Conservation (phyloP, 2,329 filamentous ascomycete species). For the Fusarium euwallaceae region DNA sequence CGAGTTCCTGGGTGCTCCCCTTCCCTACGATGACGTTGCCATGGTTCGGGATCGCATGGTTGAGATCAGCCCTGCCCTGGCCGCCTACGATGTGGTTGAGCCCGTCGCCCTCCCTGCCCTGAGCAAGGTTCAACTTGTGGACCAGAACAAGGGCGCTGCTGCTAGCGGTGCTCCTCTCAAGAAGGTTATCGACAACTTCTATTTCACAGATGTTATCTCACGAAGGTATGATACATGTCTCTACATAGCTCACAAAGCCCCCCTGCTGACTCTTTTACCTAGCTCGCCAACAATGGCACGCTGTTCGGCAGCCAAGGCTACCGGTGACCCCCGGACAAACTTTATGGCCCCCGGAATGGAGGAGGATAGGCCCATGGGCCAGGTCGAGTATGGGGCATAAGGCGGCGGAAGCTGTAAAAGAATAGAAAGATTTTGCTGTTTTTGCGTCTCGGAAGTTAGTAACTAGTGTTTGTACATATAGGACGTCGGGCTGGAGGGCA, state of each 20-base stretch:
- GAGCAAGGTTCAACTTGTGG: slow-evolving; percentile 94
- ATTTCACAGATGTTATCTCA: slow-evolving; percentile 97
- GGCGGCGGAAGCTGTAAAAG: slow-evolving; percentile 50
- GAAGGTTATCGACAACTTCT: slow-evolving; percentile 95
- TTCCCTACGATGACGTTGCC: slow-evolving; percentile 94
- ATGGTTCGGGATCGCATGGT: slow-evolving; percentile 92
- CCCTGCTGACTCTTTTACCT: slow-evolving; percentile 39
- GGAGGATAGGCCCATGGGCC: slow-evolving; percentile 72
- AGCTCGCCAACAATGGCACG: slow-evolving; percentile 99
- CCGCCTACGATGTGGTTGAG: slow-evolving; percentile 92
- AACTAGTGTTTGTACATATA: slow-evolving; percentile 57
- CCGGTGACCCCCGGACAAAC: slow-evolving; percentile 82
- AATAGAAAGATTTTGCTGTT: slow-evolving; percentile 54
- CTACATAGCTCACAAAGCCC: slow-evolving; percentile 15
- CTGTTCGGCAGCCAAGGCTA: slow-evolving; percentile 92
- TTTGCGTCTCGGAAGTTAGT: slow-evolving; percentile 49
- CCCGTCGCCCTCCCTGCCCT: slow-evolving; percentile 78
- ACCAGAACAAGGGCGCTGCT: slow-evolving; percentile 92
- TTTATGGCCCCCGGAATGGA: slow-evolving; percentile 80
- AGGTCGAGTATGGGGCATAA: slow-evolving; percentile 71
- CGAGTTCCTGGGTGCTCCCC: slow-evolving; percentile 88
- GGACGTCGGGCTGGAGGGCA: slow-evolving; percentile 47
- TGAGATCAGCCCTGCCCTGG: slow-evolving; percentile 91
- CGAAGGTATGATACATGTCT: slow-evolving; percentile 77
- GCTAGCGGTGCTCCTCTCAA: slow-evolving; percentile 79